phyloP scores from a whole-genome alignment of 176 grass and related monocot species.

The Cenchrus fungigraminus region DNA sequence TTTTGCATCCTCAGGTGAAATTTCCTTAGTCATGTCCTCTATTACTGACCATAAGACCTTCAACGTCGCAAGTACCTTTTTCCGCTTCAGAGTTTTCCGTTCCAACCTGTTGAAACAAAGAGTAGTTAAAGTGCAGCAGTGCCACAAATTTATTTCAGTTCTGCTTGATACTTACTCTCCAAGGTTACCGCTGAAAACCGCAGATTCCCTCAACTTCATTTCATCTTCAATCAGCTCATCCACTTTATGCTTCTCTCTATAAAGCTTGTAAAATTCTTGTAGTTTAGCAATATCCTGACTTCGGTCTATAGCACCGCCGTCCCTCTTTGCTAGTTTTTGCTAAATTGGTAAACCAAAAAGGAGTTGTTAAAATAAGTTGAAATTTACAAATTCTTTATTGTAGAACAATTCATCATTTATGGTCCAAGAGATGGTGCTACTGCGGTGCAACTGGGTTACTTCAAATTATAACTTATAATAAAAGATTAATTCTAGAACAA shows the following conservation, averaged over 20 bases:
- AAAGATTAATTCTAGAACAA: too few species aligned
- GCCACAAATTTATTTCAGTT: conserved; percentile 25
- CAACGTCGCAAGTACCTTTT: conserved; percentile 87
- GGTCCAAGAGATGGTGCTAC: conserved; percentile 8
- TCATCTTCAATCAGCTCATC: conserved; percentile 92
- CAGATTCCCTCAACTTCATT: conserved; percentile 91
- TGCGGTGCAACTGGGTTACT: neutral
- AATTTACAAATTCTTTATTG: neutral
- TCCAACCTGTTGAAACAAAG: conserved; percentile 65
- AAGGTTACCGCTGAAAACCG: conserved; percentile 78
- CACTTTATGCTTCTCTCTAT: conserved; percentile 87
- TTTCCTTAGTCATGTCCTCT: conserved; percentile 78
- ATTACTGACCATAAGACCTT: conserved; percentile 89
- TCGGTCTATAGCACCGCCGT: conserved; percentile 72
- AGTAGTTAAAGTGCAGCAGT: conserved; percentile 16
- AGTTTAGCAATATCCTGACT: conserved; percentile 80
- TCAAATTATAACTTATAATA: too few species aligned
- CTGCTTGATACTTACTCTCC: conserved; percentile 67
- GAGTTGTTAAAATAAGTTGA: conserved; percentile 25
- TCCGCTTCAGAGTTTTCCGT: conserved; percentile 82
- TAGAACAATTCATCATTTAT: neutral
- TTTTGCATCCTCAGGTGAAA: conserved; percentile 75
- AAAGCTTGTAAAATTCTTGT: conserved; percentile 94
- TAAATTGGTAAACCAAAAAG: conserved; percentile 45
- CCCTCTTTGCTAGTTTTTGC: conserved; percentile 91